These are phyloP conservation scores for Angomonas ambiguus DNA, from an alignment of 208 protist species.

Conservation along the genomic window DNA sequence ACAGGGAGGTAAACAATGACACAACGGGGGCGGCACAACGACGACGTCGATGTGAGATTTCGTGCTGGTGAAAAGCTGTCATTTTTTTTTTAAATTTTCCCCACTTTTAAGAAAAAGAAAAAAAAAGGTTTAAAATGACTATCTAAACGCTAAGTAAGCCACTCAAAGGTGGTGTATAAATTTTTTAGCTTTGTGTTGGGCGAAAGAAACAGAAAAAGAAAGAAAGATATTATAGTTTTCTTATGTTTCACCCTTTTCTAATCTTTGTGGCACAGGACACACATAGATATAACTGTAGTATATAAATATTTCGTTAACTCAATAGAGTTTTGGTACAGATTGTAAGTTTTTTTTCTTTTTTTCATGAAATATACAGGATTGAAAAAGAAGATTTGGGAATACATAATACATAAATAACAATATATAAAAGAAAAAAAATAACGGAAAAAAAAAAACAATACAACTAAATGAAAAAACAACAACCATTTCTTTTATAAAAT, in stretches of 20 bases:
- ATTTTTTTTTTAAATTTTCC: background rate
- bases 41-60: too few species aligned
- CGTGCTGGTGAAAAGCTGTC: too few species aligned
- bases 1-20: background rate
- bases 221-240: background rate
- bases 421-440: constrained; percentile 12
- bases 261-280: too few species aligned
- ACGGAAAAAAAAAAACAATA: background rate
- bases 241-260: too few species aligned
- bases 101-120: constrained; percentile 6
- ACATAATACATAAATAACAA: constrained; percentile 3
- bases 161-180: too few species aligned
- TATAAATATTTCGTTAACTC: too few species aligned
- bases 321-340: too few species aligned
- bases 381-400: constrained; percentile 14
- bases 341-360: too few species aligned
- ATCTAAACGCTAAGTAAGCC: background rate
- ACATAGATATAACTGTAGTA: too few species aligned
- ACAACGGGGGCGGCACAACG: too few species aligned
- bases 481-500: background rate
- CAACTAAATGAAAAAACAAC: constrained; percentile 7
- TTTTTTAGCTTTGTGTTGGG: background rate
- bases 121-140: constrained; percentile 2
- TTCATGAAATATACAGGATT: too few species aligned
- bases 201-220: background rate